Evolutionary conservation across 805 yeast genomes (phyloP), one percentile per base, ranked within the genome.

Genomic region (Wickerhamomyces chambardii): DNA sequence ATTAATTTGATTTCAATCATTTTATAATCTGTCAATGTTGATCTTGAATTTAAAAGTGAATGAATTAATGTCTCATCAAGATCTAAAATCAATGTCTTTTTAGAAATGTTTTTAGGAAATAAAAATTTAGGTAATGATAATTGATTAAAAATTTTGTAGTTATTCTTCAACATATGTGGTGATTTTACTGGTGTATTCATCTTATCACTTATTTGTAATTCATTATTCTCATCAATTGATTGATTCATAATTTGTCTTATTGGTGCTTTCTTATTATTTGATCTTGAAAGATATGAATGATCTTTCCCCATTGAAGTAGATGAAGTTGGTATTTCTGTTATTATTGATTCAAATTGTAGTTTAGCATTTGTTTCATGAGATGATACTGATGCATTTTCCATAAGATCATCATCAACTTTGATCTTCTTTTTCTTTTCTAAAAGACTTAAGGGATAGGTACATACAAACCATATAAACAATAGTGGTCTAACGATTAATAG

Each of bases 61-160:
- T 92, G 98, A 37, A 92, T 87, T 37, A 92, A 63, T 0, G 98
- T 92, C 51, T 92, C 98, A 58, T 90, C 98, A 22, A 92, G 69
- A 53, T 92, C 98, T 17, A 92, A 64, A 1, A 92, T 83, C 22
- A 92, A 66, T 1, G 86, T 80, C 50, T 86, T 87, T 44, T 67
- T 69, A 40, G 46, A 62, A 46, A 54, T 65, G 33, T 60, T 64
- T 30, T 56, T 57, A 0, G 71, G 71, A 41, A 64, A 66, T 9
- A 66, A 52, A 8, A 63, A 61, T 35, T 62, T 54, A 1, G 71
- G 71, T 27, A 58, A 39, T 4, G 53, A 38, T 15, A 56, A 38
- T 11, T 39, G 43, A 33, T 39, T 32, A 12, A 38, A 36, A 12
- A 19, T 22, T 29, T 42, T 44, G 8, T 47, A 36, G n/a, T 43